A percentile compares a stretch with the other conserved stretches of the same genome.
Evolutionary conservation across 768 basidiomycete genomes (phyloP).

Genomic region (Tephrocybe rancida): DNA sequence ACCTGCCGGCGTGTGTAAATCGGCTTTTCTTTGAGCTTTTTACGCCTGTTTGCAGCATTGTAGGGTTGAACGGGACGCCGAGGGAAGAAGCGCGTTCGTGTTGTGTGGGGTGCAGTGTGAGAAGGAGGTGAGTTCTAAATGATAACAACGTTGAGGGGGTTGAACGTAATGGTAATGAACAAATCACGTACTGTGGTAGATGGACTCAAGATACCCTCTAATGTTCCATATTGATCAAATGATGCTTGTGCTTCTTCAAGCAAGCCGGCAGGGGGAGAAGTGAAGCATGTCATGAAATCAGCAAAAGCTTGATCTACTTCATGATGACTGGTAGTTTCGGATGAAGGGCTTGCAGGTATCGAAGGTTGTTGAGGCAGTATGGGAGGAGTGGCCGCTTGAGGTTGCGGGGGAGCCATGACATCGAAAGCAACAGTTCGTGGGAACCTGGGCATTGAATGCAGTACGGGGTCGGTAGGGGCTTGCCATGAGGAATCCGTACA

Average conservation of each 20-base stretch:
- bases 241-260: not conserved
- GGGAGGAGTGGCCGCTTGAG: not conserved
- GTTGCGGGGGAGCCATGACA: not conserved
- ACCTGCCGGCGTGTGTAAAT: conserved; percentile 15
- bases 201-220: not conserved
- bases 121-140: not conserved
- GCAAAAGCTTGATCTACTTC: conserved; percentile 9
- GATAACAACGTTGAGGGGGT: not conserved
- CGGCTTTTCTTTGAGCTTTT: conserved; percentile 15
- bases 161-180: too few relatives aligned
- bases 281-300: conserved; percentile 11
- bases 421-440: not conserved
- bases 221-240: not conserved
- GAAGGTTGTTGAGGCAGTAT: not conserved
- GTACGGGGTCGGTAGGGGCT: not conserved
- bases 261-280: not conserved
- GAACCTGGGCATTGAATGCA: not conserved
- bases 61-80: conserved; percentile 7
- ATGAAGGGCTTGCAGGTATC: not conserved
- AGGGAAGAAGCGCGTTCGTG: not conserved
- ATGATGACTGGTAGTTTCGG: not conserved
- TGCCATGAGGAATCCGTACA: conserved; percentile 3
- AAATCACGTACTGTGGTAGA: not conserved
- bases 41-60: conserved; percentile 1
- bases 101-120: not conserved